Evolutionary conservation across 1,284 basidiomycete genomes (phyloP).

Genomic region (Malassezia arunalokei): DNA sequence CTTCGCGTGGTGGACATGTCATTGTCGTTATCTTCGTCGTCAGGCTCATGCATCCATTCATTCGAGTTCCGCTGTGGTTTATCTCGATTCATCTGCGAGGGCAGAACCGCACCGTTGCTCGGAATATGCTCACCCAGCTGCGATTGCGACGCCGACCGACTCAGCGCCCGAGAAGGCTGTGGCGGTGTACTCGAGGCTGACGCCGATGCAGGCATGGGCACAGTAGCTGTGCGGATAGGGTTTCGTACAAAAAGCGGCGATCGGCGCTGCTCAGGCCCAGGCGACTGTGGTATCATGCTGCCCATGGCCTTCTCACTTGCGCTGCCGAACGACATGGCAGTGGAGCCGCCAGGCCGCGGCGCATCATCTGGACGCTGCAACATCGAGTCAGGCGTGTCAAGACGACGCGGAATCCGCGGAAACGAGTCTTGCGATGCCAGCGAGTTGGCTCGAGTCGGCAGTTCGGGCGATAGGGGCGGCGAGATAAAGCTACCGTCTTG

Average conservation of each 20-base stretch:
- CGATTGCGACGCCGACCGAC: constrained; percentile 4
- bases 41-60: constrained; percentile 6
- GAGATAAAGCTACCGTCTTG: constrained; percentile 5
- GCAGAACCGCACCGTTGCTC: constrained; percentile 16
- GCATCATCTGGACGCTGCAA: neutral
- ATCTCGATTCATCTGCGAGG: constrained; percentile 32
- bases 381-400: constrained; percentile 1
- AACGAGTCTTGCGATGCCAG: constrained; percentile 9
- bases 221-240: neutral
- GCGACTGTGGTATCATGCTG: neutral
- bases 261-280: neutral
- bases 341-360: neutral
- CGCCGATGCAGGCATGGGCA: neutral
- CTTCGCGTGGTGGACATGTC: neutral
- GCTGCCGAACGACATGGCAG: constrained; percentile 1
- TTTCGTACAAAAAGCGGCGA: neutral
- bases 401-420: neutral
- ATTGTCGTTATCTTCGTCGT: neutral
- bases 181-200: neutral
- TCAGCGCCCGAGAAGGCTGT: neutral
- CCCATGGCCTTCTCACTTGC: neutral
- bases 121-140: neutral
- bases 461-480: constrained; percentile 4
- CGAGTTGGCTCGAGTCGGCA: constrained; percentile 7
- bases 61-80: constrained; percentile 12